A percentile compares a stretch with the other conserved stretches of the same genome.
These are phyloP conservation scores for Dicorynia guianensis DNA, from an alignment of 306 rosid species.

Conservation along the genomic window DNA sequence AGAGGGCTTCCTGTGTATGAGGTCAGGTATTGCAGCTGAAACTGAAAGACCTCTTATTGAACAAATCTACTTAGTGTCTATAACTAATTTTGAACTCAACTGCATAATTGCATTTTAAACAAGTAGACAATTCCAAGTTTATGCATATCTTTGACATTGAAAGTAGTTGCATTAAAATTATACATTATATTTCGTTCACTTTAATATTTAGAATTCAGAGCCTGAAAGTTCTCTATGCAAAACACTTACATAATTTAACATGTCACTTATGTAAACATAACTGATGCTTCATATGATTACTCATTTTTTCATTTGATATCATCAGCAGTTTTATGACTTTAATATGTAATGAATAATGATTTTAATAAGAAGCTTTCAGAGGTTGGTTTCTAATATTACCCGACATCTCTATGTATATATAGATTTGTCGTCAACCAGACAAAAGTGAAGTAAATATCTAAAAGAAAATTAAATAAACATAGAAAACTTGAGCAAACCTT, in stretches of 20 bases:
- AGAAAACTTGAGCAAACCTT: conserved; percentile 61
- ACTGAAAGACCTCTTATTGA: too few relatives aligned
- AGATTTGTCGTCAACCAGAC: conserved; percentile 4
- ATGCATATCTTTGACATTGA: not conserved
- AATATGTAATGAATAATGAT: conserved; percentile 4
- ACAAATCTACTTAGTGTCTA: too few relatives aligned
- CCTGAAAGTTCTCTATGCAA: not conserved
- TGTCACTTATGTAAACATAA: not conserved
- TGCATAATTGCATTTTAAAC: not conserved
- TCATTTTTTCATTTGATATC: not conserved
- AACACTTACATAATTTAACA: conserved; percentile 7
- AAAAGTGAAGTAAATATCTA: conserved; percentile 19
- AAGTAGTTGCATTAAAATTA: not conserved
- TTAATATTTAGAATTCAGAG: not conserved
- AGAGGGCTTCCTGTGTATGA: too few relatives aligned
- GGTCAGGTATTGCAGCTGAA: too few relatives aligned
- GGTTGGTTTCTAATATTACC: conserved; percentile 1
- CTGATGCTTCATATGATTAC: not conserved
- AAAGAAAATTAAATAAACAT: conserved; percentile 14
- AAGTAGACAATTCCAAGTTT: not conserved
- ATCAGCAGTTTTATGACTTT: conserved; percentile 12
- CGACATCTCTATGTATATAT: not conserved
- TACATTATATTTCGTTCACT: not conserved
- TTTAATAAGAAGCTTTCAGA: conserved; percentile 12
- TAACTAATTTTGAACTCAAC: not conserved